Evolutionary conservation across 2,329 filamentous ascomycete species (phyloP), one percentile per base, ranked within the genome.

Genomic region (Septoria linicola): DNA sequence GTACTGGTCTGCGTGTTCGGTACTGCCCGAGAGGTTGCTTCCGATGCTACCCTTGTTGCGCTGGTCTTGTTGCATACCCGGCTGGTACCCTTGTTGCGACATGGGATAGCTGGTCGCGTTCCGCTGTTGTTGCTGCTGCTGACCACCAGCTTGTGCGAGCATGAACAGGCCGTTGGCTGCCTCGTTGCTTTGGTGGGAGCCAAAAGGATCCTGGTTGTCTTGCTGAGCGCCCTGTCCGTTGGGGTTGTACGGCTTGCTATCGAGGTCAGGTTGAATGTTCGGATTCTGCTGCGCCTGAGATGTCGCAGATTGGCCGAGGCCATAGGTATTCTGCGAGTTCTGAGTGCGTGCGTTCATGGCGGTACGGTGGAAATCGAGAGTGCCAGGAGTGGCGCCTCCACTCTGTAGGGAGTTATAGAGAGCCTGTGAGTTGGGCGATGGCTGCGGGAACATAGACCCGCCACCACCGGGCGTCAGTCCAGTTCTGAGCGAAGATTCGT

Each of bases 391-490:
- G 3, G 89, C 87, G 49, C 86, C 88, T 59, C 88, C 88, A 66
- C 82, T 88, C 59, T 88, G 84, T 31, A 93, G 75, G 60, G 87
- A 85, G 55, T 86, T 85, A 71, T 91, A 89, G 5, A 96, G 73
- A 43, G 87, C 87, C 73, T 90, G 86, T 0, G 89, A 88, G 68
- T 88, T 95, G 3, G 89, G 91, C 68, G 88, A 95, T 2, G 89
- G 87, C 48, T 87, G 88, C 50, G 92, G 90, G 76, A 97, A 97
- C 89, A 97, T 97, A 63, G 91, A 95, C 63, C 91, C 92, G 68
- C 91, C 90, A 60, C 92, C 92, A 54, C 93, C 93, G 41, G 93
- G 93, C 46, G 93, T 97, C 60, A 97, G 74, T 50, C 93, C 93
- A 54, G 90, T 93, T 54, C 93, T 81, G 45, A 97, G 76, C 2